A percentile compares a stretch with the other conserved stretches of the same genome.
These are phyloP conservation scores for Camelina neglecta DNA, from an alignment of 345 rosid species.

Conservation along the genomic window DNA sequence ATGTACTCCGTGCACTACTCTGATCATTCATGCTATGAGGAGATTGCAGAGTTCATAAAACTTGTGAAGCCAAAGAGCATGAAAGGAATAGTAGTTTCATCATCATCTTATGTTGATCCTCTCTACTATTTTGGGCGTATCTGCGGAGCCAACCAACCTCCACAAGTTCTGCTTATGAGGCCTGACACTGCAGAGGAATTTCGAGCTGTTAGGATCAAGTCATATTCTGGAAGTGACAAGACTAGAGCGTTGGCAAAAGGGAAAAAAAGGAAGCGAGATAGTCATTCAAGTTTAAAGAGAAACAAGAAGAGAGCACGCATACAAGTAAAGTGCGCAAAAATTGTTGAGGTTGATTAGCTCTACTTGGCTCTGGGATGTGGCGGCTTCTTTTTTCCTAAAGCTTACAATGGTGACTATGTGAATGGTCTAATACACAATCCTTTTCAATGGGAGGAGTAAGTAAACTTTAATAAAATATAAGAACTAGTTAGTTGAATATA, in stretches of 20 bases:
- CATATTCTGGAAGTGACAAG: slow-evolving; percentile 29
- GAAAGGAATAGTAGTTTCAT: slow-evolving; percentile 72
- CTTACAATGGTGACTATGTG: slow-evolving; percentile 9
- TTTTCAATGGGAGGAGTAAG: background rate
- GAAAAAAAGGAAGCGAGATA: slow-evolving; percentile 29
- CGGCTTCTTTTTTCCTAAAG: background rate
- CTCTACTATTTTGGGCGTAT: slow-evolving; percentile 64
- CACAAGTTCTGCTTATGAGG: slow-evolving; percentile 34
- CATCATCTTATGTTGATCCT: slow-evolving; percentile 71
- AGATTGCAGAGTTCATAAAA: slow-evolving; percentile 66
- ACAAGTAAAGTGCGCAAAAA: slow-evolving; percentile 30
- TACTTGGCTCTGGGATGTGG: background rate
- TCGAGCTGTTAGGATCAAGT: slow-evolving; percentile 38
- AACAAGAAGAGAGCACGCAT: slow-evolving; percentile 39
- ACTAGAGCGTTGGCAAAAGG: slow-evolving; percentile 33
- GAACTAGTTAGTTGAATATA: background rate
- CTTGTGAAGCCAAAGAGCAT: slow-evolving; percentile 64
- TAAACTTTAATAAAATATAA: background rate
- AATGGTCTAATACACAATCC: background rate
- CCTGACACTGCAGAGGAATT: slow-evolving; percentile 36
- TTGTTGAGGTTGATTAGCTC: slow-evolving; percentile 27
- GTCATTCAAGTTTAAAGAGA: slow-evolving; percentile 17
- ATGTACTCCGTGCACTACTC: slow-evolving; percentile 73
- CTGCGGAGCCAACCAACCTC: slow-evolving; percentile 51
- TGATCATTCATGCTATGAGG: slow-evolving; percentile 73